Evolutionary conservation across 371 early-diverging fungal genomes (phyloP), one percentile per base, ranked within the genome.

Genomic region (Entomophthora muscae): DNA sequence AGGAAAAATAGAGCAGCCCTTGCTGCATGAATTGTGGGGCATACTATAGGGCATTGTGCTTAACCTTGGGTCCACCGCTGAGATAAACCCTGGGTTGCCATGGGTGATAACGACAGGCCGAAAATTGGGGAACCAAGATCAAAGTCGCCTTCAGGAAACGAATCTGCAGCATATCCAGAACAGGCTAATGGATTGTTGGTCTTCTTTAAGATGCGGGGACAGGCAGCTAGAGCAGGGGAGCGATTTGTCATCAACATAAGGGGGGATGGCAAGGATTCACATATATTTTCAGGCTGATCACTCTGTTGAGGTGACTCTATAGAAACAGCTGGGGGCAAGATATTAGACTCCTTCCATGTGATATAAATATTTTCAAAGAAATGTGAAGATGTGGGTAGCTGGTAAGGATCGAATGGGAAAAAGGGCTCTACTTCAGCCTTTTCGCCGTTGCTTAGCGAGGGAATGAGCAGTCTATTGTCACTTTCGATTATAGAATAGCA

Each of bases 341-440:
- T 42, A 17, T 17, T 42, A 5, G 17, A 5, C 42, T 42, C 42
- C 42, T 42, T 42, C 42, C 42, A 42, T 10, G 42, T 42, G 5
- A 42, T 5, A 42, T 42, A 42, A 42, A 42, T 42, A 5, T 17
- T 17, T 10, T 42, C 42, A 42, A 42, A 42, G 42, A 10, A 42
- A 42, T 42, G 42, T 10, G 42, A 42, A 42, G 42, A 42, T 10
- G 42, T 73, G 27, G 81, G 80, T 1, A 93, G 74, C n/a, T 81
- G 75, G 68, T 88, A 85, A 21, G 96, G 96, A 68, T 95, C 96
- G 63, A 93, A 95, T 3, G 96, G 96, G 72, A 95, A 95, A 69
- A 93, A 93, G 0, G 88, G 51, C 61, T 53, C 66, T 28, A 23
- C 26, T 26, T 31, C 64, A 33, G 53, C 54, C 27, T n/a, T 63